phyloP scores from a whole-genome alignment of 257 asterid species.

The Capsicum rhomboideum region DNA sequence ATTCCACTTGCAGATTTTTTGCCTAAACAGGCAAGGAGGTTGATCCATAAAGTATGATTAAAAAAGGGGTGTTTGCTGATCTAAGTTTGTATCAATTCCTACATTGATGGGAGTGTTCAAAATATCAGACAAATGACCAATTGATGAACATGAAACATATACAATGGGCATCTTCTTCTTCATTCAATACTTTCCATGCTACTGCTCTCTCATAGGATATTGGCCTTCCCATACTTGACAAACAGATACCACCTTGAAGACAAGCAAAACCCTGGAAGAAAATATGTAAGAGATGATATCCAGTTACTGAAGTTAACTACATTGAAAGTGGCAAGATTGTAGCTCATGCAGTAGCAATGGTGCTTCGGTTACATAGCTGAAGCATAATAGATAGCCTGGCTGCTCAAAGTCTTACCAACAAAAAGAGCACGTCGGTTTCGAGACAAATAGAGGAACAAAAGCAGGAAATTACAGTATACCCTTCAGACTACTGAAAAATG shows the following conservation, averaged over 20 bases:
- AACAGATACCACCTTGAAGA: slow-evolving; percentile 38
- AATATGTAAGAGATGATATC: neutral
- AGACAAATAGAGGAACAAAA: neutral
- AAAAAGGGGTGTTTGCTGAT: neutral
- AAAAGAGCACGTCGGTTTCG: neutral
- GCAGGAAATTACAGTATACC: neutral
- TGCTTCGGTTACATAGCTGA: neutral
- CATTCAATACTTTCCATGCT: slow-evolving; percentile 62
- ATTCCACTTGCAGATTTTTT: neutral
- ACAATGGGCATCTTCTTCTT: slow-evolving; percentile 80
- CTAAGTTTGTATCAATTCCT: slow-evolving; percentile 3
- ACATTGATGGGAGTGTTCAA: neutral
- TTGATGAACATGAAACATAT: slow-evolving; percentile 78
- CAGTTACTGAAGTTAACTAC: neutral
- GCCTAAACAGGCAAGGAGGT: neutral
- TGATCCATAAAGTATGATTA: neutral
- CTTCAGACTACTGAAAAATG: neutral
- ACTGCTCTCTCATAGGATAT: slow-evolving; percentile 41
- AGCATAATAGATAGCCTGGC: neutral
- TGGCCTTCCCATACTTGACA: slow-evolving; percentile 48
- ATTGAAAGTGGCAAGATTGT: neutral
- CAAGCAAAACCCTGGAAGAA: slow-evolving; percentile 33
- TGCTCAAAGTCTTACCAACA: neutral
- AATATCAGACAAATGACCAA: slow-evolving; percentile 64
- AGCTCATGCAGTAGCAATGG: neutral